Conservation (phyloP, 2,329 filamentous ascomycete genomes). For the Arthrobotrys iridis region DNA sequence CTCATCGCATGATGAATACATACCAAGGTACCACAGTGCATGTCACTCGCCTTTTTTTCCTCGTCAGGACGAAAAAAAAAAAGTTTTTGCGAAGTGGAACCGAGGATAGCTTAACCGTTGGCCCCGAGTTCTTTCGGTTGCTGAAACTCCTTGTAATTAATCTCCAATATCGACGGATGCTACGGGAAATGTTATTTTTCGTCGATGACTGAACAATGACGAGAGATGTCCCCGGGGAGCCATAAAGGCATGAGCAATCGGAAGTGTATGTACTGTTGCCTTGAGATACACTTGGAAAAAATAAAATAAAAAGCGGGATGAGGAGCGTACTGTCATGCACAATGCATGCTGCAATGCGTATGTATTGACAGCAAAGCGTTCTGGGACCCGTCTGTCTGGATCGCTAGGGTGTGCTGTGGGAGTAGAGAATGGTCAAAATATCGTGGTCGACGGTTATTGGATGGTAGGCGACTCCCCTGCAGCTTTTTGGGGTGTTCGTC, state of each 20-base stretch:
- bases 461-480: slow-evolving; percentile 49
- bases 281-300: slow-evolving; percentile 10
- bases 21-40: slow-evolving; percentile 24
- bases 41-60: slow-evolving; percentile 22
- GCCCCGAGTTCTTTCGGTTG: slow-evolving; percentile 17
- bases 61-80: neutral
- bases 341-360: slow-evolving; percentile 53
- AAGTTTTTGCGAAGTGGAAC: slow-evolving; percentile 36
- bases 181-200: slow-evolving; percentile 16
- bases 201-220: slow-evolving; percentile 54
- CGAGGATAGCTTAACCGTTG: slow-evolving; percentile 25
- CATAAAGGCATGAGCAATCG: slow-evolving; percentile 39
- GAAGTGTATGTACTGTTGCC: slow-evolving; percentile 4
- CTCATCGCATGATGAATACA: slow-evolving; percentile 30
- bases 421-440: slow-evolving; percentile 45
- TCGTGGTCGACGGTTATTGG: slow-evolving; percentile 54
- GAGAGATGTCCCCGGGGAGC: slow-evolving; percentile 29
- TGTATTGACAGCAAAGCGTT: slow-evolving; percentile 55
- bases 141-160: slow-evolving; percentile 21
- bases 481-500: slow-evolving; percentile 12
- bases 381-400: slow-evolving; percentile 49
- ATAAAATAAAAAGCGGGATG: neutral
- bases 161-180: slow-evolving; percentile 14
- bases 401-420: slow-evolving; percentile 25
- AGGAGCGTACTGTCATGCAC: slow-evolving; percentile 34